A percentile compares a stretch with the other conserved stretches of the same genome.
Evolutionary conservation across 176 grass and related monocot genomes (phyloP).

Genomic region (Stipa capillata): DNA sequence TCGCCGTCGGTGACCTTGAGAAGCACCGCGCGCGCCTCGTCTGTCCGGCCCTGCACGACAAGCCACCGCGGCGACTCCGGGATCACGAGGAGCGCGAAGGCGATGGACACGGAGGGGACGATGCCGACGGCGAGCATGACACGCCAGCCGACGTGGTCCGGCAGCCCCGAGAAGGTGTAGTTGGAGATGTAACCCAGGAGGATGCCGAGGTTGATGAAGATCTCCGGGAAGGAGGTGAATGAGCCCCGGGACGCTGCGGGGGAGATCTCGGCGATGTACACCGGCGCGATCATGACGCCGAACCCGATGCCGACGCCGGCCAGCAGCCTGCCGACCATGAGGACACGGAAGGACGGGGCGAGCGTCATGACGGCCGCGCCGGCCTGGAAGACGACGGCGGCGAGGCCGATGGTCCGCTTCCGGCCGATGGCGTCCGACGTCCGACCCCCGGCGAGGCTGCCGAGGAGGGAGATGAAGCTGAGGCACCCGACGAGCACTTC

Average conservation of each 20-base stretch:
- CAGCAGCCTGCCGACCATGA: constrained; percentile 60
- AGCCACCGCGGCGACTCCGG: constrained; percentile 83
- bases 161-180: constrained; percentile 37
- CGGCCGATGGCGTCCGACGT: constrained; percentile 57
- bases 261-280: constrained; percentile 75
- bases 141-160: constrained; percentile 50
- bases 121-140: constrained; percentile 64
- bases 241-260: constrained; percentile 49
- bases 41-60: constrained; percentile 26
- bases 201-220: constrained; percentile 73
- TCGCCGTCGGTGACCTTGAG: constrained; percentile 41
- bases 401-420: constrained; percentile 70
- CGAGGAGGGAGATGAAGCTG: constrained; percentile 63
- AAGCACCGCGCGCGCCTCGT: constrained; percentile 50
- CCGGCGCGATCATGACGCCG: constrained; percentile 69
- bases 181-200: constrained; percentile 75
- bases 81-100: constrained; percentile 49
- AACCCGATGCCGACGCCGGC: constrained; percentile 65
- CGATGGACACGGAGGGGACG: constrained; percentile 54
- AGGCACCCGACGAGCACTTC: constrained; percentile 65
- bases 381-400: constrained; percentile 53
- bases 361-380: constrained; percentile 53
- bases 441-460: constrained; percentile 46
- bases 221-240: constrained; percentile 60
- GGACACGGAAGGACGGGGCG: constrained; percentile 46